These are phyloP conservation scores for Aspergillus transmontanensis DNA, from an alignment of 2,329 filamentous ascomycete genomes.

Conservation along the genomic window DNA sequence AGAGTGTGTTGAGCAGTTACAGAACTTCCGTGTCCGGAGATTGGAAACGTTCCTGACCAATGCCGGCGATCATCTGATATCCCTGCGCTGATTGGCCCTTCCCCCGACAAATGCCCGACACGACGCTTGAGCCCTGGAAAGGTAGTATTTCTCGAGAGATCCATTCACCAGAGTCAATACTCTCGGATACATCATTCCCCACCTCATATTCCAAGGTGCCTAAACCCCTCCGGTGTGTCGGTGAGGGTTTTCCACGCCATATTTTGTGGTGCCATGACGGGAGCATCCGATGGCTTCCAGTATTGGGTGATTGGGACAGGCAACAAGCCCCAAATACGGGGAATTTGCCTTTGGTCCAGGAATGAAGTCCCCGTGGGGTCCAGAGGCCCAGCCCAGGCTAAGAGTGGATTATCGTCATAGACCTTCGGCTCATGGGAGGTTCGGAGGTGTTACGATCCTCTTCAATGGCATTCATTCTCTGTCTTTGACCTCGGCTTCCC, in stretches of 20 bases:
- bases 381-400: not conserved
- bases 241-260: not conserved
- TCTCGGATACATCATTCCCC: not conserved
- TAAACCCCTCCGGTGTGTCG: not conserved
- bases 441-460: not conserved
- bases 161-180: not conserved
- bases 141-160: not conserved
- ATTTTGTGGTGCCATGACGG: not conserved
- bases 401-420: not conserved
- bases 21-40: not conserved
- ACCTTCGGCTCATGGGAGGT: not conserved
- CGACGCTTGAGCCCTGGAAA: not conserved
- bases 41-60: not conserved
- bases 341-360: not conserved
- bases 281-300: not conserved
- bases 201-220: not conserved
- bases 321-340: not conserved
- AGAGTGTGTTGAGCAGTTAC: not conserved
- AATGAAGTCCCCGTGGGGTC: not conserved
- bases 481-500: not conserved
- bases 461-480: not conserved
- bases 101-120: slow-evolving; percentile 34
- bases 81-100: slow-evolving; percentile 25
- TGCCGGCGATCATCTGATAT: slow-evolving; percentile 18
- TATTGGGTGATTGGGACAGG: not conserved